Evolutionary conservation across 352 stramenopile species (phyloP).

Genomic region (Globisporangium recalcitrans): DNA sequence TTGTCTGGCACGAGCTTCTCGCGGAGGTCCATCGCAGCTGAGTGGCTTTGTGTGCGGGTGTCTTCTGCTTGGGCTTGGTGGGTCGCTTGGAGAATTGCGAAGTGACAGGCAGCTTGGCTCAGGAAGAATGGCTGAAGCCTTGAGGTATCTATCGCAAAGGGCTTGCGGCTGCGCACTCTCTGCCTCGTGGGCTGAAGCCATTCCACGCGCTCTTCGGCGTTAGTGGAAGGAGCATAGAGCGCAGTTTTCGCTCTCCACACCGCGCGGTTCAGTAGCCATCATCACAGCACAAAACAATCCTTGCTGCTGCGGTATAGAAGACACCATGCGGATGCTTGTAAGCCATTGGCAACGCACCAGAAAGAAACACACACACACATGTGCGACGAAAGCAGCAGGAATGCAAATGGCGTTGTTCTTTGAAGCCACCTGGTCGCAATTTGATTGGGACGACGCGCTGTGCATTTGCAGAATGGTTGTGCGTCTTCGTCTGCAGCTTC

Average conservation of each 20-base stretch:
- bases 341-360: too few species aligned
- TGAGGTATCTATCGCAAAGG: too few species aligned
- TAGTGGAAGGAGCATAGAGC: not conserved
- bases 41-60: not conserved
- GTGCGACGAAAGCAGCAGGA: too few species aligned
- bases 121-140: too few species aligned
- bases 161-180: not conserved
- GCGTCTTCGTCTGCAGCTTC: not conserved
- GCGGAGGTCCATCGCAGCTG: constrained; percentile 12
- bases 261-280: too few species aligned
- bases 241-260: too few species aligned
- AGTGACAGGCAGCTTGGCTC: not conserved
- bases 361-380: too few species aligned
- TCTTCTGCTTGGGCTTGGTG: not conserved
- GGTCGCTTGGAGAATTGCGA: not conserved
- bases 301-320: not conserved
- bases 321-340: not conserved
- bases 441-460: not conserved
- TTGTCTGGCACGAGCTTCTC: constrained; percentile 15
- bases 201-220: not conserved
- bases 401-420: too few species aligned
- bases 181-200: not conserved
- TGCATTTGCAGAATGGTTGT: not conserved
- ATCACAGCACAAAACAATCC: too few species aligned
- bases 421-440: not conserved